Evolutionary conservation across 2,329 filamentous ascomycete genomes (phyloP).

Genomic region (Epichloe sibirici): DNA sequence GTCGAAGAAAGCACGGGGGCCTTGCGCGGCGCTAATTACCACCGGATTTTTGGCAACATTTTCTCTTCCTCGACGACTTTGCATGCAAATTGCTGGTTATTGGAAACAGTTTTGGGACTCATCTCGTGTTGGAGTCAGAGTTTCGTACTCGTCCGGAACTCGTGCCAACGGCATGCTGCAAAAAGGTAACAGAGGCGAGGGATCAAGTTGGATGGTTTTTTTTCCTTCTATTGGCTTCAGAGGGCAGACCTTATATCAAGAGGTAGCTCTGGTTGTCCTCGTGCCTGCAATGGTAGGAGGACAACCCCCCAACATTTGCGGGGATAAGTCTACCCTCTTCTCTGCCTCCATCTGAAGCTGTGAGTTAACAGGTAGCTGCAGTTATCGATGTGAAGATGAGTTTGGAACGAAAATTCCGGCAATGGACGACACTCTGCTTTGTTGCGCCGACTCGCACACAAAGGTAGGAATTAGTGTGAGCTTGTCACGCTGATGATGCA

Average conservation of each 20-base stretch:
- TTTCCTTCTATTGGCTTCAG: conserved; percentile 12
- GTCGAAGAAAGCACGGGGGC: conserved; percentile 3
- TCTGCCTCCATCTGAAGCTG: background rate
- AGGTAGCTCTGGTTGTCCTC: conserved; percentile 37
- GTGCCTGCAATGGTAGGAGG: conserved; percentile 38
- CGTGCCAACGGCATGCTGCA: conserved; percentile 7
- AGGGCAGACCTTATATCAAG: conserved; percentile 24
- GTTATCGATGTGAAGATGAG: background rate
- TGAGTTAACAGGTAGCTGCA: conserved; percentile 2
- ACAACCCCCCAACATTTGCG: conserved; percentile 32
- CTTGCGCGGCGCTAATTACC: background rate
- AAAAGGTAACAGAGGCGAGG: background rate
- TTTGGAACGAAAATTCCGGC: background rate
- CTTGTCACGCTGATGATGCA: background rate
- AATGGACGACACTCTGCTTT: background rate
- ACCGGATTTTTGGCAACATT: background rate
- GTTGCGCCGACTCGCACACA: background rate
- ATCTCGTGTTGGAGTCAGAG: conserved; percentile 92
- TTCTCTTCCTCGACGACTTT: background rate
- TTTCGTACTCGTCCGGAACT: conserved; percentile 68
- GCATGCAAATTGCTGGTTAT: background rate
- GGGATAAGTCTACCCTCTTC: conserved; percentile 35
- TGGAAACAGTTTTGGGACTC: conserved; percentile 51
- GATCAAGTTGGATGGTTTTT: background rate
- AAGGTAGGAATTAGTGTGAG: background rate